These are phyloP conservation scores for Remersonia thermophila DNA, from an alignment of 2,329 filamentous ascomycete genomes.

Conservation along the genomic window DNA sequence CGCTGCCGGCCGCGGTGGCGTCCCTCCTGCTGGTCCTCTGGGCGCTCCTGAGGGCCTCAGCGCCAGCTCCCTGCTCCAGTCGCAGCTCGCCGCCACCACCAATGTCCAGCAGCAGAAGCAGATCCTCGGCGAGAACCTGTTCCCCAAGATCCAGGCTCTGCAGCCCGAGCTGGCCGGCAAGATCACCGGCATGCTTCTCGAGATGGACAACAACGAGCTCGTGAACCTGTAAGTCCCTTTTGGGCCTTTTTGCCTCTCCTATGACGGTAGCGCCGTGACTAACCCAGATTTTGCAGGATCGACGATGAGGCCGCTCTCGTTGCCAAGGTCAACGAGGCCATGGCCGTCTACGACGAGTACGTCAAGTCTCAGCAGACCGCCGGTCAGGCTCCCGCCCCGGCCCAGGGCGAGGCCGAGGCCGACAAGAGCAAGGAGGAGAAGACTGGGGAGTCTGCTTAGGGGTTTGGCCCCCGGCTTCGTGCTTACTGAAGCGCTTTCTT, in stretches of 20 bases:
- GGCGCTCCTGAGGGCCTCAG: conserved; percentile 28
- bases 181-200: conserved; percentile 98
- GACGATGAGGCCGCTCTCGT: conserved; percentile 81
- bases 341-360: conserved; percentile 96
- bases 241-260: not conserved
- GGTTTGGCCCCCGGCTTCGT: conserved; percentile 7
- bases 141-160: conserved; percentile 93
- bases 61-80: conserved; percentile 37
- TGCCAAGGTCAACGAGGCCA: conserved; percentile 93
- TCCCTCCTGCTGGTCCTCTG: conserved; percentile 24
- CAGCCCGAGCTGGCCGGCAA: conserved; percentile 95
- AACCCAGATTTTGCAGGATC: conserved; percentile 43
- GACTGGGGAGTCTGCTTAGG: conserved; percentile 11
- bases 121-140: conserved; percentile 92
- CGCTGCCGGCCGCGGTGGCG: conserved; percentile 33
- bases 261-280: not conserved
- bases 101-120: conserved; percentile 84
- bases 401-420: conserved; percentile 24
- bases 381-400: not conserved
- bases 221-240: conserved; percentile 72
- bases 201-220: conserved; percentile 96
- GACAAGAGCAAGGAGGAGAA: conserved; percentile 39
- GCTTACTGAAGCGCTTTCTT: conserved; percentile 8
- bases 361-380: conserved; percentile 63
- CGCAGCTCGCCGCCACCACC: conserved; percentile 40